Evolutionary conservation across 2,329 filamentous ascomycete genomes (phyloP).

Genomic region (Raffaelea deltoideospora): DNA sequence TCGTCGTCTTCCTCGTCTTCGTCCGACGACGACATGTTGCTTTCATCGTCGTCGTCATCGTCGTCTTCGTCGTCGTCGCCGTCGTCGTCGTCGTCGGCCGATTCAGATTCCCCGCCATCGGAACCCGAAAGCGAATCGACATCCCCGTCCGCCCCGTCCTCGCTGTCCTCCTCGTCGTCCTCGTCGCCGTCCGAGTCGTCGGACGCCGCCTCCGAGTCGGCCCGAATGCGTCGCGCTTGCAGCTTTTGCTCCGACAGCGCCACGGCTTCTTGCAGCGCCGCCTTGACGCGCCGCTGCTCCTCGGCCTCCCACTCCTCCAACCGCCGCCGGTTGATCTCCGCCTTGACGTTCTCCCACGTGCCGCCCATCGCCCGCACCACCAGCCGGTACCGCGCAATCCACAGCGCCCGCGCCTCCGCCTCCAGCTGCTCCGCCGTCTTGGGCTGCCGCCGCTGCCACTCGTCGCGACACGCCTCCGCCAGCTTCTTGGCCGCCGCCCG

Average conservation of each 20-base stretch:
- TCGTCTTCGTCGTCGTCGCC: slow-evolving; percentile 34
- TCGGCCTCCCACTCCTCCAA: slow-evolving; percentile 49
- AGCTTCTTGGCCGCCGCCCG: slow-evolving; percentile 61
- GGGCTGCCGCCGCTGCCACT: slow-evolving; percentile 58
- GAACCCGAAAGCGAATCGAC: slow-evolving; percentile 26
- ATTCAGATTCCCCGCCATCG: slow-evolving; percentile 23
- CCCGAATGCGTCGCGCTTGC: slow-evolving; percentile 39
- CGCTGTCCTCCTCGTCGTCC: slow-evolving; percentile 21
- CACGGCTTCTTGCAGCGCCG: slow-evolving; percentile 58
- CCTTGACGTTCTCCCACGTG: slow-evolving; percentile 50
- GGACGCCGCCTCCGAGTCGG: slow-evolving; percentile 35
- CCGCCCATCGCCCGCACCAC: slow-evolving; percentile 43
- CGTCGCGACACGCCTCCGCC: slow-evolving; percentile 63
- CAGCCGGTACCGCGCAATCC: slow-evolving; percentile 53
- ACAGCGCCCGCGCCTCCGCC: slow-evolving; percentile 55
- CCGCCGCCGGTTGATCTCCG: slow-evolving; percentile 44
- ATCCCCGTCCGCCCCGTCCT: slow-evolving; percentile 24
- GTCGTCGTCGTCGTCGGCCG: slow-evolving; percentile 45
- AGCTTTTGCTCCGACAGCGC: slow-evolving; percentile 56
- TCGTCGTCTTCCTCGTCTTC: slow-evolving; percentile 32
- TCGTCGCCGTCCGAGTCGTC: slow-evolving; percentile 31
- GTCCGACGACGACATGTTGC: slow-evolving; percentile 32
- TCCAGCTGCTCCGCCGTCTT: slow-evolving; percentile 70
- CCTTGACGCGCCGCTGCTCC: slow-evolving; percentile 48
- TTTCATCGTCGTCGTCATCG: slow-evolving; percentile 36